These are phyloP conservation scores for Rauvolfia tetraphylla DNA, from an alignment of 257 asterid genomes.

Conservation along the genomic window DNA sequence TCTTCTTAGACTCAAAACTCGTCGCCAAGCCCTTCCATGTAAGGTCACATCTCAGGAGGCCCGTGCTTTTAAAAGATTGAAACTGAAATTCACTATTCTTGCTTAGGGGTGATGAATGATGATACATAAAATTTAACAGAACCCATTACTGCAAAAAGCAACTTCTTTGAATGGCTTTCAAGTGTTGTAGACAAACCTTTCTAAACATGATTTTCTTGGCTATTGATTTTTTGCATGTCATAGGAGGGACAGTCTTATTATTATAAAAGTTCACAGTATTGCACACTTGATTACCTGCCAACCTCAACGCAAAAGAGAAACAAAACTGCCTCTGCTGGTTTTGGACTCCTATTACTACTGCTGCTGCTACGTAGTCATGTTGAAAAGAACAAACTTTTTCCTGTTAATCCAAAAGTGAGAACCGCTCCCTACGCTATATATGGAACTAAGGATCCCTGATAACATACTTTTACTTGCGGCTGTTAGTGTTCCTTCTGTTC, in stretches of 20 bases:
- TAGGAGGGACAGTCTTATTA: not conserved
- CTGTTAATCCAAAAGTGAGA: slow-evolving; percentile 4
- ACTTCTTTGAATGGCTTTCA: not conserved
- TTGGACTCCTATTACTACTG: not conserved
- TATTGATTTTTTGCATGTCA: not conserved
- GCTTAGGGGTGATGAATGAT: not conserved
- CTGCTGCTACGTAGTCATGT: not conserved
- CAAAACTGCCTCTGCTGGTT: not conserved
- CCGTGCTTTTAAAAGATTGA: not conserved
- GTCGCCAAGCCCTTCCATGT: too few species aligned
- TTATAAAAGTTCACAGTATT: slow-evolving; percentile 1
- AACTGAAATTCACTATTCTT: slow-evolving; percentile 15
- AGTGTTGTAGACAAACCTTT: slow-evolving; percentile 1
- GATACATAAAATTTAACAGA: not conserved
- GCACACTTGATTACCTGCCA: not conserved
- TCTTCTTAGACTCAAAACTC: too few species aligned
- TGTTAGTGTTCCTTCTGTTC: too few species aligned
- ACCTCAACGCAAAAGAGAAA: not conserved
- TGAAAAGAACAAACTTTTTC: not conserved
- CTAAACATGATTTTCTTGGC: not conserved
- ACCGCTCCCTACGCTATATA: not conserved
- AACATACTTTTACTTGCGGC: not conserved
- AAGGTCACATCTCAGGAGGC: not conserved
- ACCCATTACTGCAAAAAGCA: not conserved
- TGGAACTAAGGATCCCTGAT: not conserved